A percentile compares a stretch with the other conserved stretches of the same genome.
These are phyloP conservation scores for Papiliotrema laurentii DNA, from an alignment of 1,284 basidiomycete species.

Conservation along the genomic window DNA sequence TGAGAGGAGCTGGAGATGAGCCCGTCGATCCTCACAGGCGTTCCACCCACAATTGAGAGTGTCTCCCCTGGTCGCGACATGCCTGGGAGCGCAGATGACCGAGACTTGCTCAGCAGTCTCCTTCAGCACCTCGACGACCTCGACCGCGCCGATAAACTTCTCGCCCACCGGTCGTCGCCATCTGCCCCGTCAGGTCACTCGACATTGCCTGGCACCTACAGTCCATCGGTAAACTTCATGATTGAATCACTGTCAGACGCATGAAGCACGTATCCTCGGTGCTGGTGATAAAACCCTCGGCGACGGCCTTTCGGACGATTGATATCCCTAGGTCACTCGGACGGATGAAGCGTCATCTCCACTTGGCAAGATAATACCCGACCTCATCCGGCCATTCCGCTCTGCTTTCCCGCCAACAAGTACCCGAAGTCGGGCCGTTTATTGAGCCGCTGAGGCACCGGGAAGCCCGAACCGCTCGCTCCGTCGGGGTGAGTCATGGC, in stretches of 20 bases:
- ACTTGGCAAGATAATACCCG: too few species aligned
- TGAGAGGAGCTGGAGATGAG: conserved; percentile 50
- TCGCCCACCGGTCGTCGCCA: conserved; percentile 31
- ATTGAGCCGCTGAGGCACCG: too few species aligned
- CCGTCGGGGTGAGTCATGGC: too few species aligned
- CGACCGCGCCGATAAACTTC: conserved; percentile 58
- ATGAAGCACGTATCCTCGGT: too few species aligned
- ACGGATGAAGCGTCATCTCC: too few species aligned
- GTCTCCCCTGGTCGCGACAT: conserved; percentile 64
- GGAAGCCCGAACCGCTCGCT: too few species aligned
- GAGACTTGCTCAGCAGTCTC: conserved; percentile 53
- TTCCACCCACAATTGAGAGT: conserved; percentile 54
- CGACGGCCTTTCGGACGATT: too few species aligned
- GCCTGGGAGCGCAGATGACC: conserved; percentile 61
- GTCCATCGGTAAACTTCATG: conserved; percentile 55
- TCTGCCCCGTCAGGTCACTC: conserved; percentile 7
- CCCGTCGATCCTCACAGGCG: not conserved
- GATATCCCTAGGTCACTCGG: too few species aligned
- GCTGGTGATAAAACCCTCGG: too few species aligned
- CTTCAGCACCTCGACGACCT: conserved; percentile 44
- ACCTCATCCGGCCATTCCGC: too few species aligned
- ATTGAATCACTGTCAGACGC: not conserved
- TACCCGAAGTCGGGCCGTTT: too few species aligned
- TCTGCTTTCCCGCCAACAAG: too few species aligned
- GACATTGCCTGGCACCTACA: conserved; percentile 36